Evolutionary conservation across 2,329 filamentous ascomycete species (phyloP), one percentile per base, ranked within the genome.

Genomic region (Setomelanomma holmii): DNA sequence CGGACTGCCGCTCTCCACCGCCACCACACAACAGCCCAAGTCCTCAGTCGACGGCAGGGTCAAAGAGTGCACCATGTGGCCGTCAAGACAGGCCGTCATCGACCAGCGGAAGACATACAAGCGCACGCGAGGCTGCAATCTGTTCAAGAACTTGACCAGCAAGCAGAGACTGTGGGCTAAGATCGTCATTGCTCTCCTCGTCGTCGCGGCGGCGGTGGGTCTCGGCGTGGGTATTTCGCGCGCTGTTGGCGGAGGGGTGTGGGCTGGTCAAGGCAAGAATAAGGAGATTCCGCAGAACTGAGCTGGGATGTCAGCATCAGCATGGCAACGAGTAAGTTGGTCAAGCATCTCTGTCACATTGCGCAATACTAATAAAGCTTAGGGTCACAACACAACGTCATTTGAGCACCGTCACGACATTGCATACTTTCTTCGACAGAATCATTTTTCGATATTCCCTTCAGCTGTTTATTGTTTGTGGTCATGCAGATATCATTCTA

Each of bases 1-100:
- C 23, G 72, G 67, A 39, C 42, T 55, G 55, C 76, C 68, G 11
- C 68, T 75, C 34, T 68, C 68, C 10, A 56, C 73, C 17, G 73
- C 72, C 55, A 77, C 73, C 62, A 79, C 61, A 63, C 67, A 74
- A 61, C 68, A 67, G 23, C 70, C 69, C 54, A 78, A 76, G 57
- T 55, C 72, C 48, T 72, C 68, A 21, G 70, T 80, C 55, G 77
- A 79, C 55, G 74, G 70, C 46, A 65, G 73, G 46, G 61, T 66
- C 59, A 79, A 79, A 64, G 79, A 81, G 54, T 80, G 78, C 75
- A 77, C 75, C 58, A 80, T 81, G 78, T 82, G 79, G 79, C 79
- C 79, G 6, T 77, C 78, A 36, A 75, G 75, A 58, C 74, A 79
- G 65, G 78, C 78, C 24, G 73, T 81, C 50, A 69, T 76, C 61